Conservation (phyloP, 208 protist genomes). For the Trichomonas vaginalis region DNA sequence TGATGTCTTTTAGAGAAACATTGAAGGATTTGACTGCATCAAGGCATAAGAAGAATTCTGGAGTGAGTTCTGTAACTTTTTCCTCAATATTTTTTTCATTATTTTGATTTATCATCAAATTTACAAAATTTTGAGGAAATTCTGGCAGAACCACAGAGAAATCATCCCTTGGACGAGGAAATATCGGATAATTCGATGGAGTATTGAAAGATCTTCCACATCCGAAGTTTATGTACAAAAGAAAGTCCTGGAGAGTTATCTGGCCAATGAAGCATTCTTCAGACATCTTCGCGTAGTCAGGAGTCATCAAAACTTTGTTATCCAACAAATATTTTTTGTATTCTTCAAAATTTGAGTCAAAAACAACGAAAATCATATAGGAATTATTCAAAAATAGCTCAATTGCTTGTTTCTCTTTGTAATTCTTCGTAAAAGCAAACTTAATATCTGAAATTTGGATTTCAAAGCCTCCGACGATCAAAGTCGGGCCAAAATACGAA, state of each 20-base stretch:
- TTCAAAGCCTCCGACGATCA: not conserved
- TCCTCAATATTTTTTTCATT: not conserved
- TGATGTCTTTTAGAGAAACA: not conserved
- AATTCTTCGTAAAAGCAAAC: not conserved
- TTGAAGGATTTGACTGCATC: not conserved
- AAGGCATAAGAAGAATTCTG: not conserved
- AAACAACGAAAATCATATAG: not conserved
- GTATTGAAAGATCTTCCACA: not conserved
- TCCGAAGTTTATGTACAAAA: not conserved
- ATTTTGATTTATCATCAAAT: not conserved
- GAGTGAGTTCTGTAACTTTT: not conserved
- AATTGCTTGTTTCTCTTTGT: not conserved
- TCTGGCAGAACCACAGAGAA: not conserved
- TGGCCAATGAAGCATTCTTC: not conserved
- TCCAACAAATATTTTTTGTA: not conserved
- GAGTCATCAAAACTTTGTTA: not conserved
- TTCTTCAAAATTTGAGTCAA: not conserved
- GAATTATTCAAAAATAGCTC: not conserved
- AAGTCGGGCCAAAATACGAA: not conserved
- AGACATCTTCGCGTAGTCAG: not conserved
- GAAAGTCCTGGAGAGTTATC: not conserved
- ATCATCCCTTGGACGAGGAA: not conserved
- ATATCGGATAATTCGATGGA: not conserved
- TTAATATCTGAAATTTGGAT: not conserved
- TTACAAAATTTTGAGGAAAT: not conserved